Conservation (phyloP, 208 protist species). For the Leishmania martiniquensis region DNA sequence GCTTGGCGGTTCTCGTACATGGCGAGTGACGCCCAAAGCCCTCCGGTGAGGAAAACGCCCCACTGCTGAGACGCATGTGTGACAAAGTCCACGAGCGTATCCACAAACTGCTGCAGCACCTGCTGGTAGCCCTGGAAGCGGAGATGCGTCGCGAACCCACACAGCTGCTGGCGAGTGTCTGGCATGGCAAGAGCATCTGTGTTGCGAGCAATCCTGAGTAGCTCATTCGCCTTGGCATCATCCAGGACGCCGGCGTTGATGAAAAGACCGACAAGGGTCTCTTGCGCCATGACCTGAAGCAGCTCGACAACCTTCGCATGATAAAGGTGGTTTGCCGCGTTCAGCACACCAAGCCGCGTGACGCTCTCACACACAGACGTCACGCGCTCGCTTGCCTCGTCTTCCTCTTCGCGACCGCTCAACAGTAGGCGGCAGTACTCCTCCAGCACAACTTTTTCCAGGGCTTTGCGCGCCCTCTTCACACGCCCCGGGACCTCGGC, state of each 20-base stretch:
- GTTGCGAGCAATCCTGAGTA: slow-evolving; percentile 51
- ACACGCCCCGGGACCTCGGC: slow-evolving; percentile 31
- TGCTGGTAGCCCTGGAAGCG: slow-evolving; percentile 43
- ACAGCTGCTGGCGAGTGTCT: slow-evolving; percentile 27
- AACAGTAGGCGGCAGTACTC: slow-evolving; percentile 30
- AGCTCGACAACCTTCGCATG: slow-evolving; percentile 23
- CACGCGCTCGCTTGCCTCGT: slow-evolving; percentile 14
- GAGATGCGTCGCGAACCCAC: slow-evolving; percentile 16
- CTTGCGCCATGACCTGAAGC: slow-evolving; percentile 49
- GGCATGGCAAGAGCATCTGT: slow-evolving; percentile 19
- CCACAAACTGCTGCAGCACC: slow-evolving; percentile 44
- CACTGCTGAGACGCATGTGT: slow-evolving; percentile 53
- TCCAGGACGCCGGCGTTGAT: slow-evolving; percentile 48
- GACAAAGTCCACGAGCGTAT: slow-evolving; percentile 51
- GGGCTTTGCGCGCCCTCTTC: slow-evolving; percentile 14
- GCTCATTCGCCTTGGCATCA: slow-evolving; percentile 60
- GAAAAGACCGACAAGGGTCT: slow-evolving; percentile 55
- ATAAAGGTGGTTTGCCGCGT: slow-evolving; percentile 34
- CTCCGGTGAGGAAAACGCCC: slow-evolving; percentile 53
- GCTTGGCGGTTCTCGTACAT: slow-evolving; percentile 24
- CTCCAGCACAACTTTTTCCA: slow-evolving; percentile 35
- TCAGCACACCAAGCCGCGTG: slow-evolving; percentile 47
- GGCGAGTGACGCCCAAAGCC: slow-evolving; percentile 17
- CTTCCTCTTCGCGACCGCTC: slow-evolving; percentile 16
- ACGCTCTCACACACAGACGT: slow-evolving; percentile 16